A percentile compares a stretch with the other conserved stretches of the same genome.
phyloP scores from a whole-genome alignment of 805 yeast species.

The Candida ipomoeae region DNA sequence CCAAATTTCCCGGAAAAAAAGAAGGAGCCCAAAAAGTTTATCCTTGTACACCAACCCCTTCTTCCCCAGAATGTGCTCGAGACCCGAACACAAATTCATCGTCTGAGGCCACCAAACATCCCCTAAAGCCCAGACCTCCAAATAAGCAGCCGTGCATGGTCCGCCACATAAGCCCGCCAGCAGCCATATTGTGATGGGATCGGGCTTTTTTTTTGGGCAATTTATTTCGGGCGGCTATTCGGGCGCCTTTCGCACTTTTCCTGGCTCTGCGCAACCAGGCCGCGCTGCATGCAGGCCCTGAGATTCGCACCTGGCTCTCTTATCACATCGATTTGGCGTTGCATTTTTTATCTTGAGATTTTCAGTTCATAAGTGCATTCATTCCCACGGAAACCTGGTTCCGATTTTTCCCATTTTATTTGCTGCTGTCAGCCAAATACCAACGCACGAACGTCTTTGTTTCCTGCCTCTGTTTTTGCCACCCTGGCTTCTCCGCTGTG shows the following conservation, averaged over 20 bases:
- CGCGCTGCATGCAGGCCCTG: neutral
- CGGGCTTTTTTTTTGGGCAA: neutral
- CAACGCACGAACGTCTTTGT: neutral
- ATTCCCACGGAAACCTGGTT: neutral
- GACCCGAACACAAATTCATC: too few species aligned
- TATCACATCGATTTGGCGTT: neutral
- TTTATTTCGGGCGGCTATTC: neutral
- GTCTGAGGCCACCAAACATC: too few species aligned
- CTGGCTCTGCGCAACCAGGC: neutral
- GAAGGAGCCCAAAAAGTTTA: too few species aligned
- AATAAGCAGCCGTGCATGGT: too few species aligned
- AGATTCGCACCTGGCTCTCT: neutral
- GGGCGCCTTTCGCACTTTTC: constrained; percentile 3
- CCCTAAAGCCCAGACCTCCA: too few species aligned
- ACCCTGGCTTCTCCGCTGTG: neutral
- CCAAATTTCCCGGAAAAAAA: neutral
- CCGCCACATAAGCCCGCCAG: too few species aligned
- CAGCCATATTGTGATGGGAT: neutral
- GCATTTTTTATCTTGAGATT: neutral
- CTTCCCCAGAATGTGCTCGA: too few species aligned
- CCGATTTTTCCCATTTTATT: neutral
- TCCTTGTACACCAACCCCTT: too few species aligned
- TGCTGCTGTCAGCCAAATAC: neutral
- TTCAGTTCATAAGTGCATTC: neutral
- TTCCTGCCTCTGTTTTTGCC: neutral